Evolutionary conservation across 2,329 filamentous ascomycete species (phyloP).

Genomic region (Botrytis pseudocinerea): DNA sequence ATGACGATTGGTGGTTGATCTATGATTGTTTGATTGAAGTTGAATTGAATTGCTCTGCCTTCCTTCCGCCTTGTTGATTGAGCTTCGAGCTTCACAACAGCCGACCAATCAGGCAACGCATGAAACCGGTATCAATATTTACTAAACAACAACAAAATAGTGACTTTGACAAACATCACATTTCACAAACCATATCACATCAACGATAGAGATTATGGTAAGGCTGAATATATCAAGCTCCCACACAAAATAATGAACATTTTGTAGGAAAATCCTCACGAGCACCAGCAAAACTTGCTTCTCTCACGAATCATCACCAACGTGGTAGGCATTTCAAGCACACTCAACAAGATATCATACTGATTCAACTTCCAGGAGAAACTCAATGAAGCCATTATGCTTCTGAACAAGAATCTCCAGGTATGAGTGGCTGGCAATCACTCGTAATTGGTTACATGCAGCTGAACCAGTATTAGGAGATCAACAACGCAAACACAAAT

Average conservation of each 20-base stretch:
- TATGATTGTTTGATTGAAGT: conserved; percentile 13
- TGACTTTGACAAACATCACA: background rate
- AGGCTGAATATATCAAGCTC: background rate
- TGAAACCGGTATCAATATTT: background rate
- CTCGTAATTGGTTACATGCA: background rate
- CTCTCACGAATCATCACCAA: conserved; percentile 96
- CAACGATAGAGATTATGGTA: conserved; percentile 28
- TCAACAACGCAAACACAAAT: conserved; percentile 99
- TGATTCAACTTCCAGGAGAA: conserved; percentile 68
- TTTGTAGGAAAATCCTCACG: conserved; percentile 84
- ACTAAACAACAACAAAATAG: background rate
- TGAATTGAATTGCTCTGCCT: background rate
- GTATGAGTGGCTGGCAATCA: conserved; percentile 47
- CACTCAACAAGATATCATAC: background rate
- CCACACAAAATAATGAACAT: conserved; percentile 2
- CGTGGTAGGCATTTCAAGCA: conserved; percentile 64
- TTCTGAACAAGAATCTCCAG: conserved; percentile 90
- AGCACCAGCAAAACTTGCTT: conserved; percentile 93
- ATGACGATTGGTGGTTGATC: conserved; percentile 9
- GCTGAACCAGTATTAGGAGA: conserved; percentile 62
- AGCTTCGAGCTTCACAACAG: conserved; percentile 14
- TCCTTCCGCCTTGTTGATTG: conserved; percentile 12
- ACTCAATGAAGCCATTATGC: conserved; percentile 88
- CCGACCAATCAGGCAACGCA: conserved; percentile 14
- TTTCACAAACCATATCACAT: background rate